phyloP scores from a whole-genome alignment of 768 basidiomycete species.

The Lactarius hatsudake region DNA sequence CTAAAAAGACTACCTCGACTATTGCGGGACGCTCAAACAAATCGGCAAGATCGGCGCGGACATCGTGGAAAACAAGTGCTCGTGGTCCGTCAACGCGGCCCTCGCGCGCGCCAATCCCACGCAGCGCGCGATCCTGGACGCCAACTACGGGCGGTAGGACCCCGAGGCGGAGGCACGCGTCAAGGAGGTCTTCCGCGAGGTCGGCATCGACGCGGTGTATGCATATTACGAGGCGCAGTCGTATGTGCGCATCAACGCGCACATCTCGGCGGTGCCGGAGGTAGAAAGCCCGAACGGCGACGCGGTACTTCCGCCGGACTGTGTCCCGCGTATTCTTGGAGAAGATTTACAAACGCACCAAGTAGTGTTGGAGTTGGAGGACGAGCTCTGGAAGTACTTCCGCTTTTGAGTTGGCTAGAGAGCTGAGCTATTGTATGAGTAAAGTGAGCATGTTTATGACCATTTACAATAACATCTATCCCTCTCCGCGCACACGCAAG shows the following conservation, averaged over 20 bases:
- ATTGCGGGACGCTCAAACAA: conserved; percentile 80
- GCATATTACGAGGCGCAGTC: conserved; percentile 72
- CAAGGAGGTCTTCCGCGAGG: conserved; percentile 68
- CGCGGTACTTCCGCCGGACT: conserved; percentile 52
- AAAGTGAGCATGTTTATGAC: not conserved
- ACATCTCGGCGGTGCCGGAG: conserved; percentile 78
- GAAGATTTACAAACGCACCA: conserved; percentile 73
- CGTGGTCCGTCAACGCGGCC: conserved; percentile 94
- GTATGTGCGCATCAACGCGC: conserved; percentile 59
- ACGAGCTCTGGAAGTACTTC: too few relatives aligned
- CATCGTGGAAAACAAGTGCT: conserved; percentile 98
- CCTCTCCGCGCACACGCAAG: too few relatives aligned
- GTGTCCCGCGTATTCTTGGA: conserved; percentile 84
- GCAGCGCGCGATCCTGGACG: conserved; percentile 59
- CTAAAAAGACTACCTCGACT: conserved; percentile 97
- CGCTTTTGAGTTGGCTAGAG: not conserved
- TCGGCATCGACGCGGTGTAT: conserved; percentile 69
- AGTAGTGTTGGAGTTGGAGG: conserved; percentile 33
- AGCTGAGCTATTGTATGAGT: not conserved
- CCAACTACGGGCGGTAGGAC: conserved; percentile 62
- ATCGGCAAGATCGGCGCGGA: conserved; percentile 98
- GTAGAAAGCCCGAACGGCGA: conserved; percentile 34
- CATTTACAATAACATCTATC: too few relatives aligned
- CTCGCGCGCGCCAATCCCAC: conserved; percentile 52
- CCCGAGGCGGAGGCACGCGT: conserved; percentile 54